A percentile compares a stretch with the other conserved stretches of the same genome.
These are phyloP conservation scores for Xylaria sp. DNA, from an alignment of 2,329 filamentous ascomycete genomes.

Conservation along the genomic window DNA sequence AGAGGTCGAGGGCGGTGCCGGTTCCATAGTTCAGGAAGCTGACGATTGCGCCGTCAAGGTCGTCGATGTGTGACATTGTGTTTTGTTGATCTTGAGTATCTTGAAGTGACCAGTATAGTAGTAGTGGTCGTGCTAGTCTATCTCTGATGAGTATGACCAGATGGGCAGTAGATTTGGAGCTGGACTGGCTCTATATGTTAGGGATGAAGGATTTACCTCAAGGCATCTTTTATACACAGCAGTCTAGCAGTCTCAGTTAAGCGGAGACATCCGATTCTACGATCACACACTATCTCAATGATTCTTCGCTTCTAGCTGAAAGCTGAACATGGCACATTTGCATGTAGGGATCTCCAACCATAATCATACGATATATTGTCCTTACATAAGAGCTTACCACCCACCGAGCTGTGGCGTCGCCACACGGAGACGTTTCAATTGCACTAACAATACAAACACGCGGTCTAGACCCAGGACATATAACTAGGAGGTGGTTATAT, in stretches of 20 bases:
- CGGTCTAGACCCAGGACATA: no score
- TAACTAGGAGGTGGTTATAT: no score
- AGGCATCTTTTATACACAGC: neutral
- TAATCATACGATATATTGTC: neutral
- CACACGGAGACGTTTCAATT: neutral
- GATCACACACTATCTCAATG: neutral
- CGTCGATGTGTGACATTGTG: neutral
- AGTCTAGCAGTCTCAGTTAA: neutral
- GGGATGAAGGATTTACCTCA: neutral
- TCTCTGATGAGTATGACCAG: neutral
- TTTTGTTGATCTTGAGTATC: neutral
- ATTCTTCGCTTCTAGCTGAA: neutral
- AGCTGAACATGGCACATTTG: neutral
- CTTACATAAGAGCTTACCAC: neutral
- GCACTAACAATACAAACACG: neutral
- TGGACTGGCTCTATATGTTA: neutral
- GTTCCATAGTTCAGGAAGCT: conserved; percentile 10
- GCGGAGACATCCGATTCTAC: neutral
- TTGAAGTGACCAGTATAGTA: neutral
- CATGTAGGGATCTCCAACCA: neutral
- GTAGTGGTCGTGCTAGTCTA: neutral
- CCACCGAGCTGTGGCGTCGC: neutral
- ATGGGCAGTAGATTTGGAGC: neutral
- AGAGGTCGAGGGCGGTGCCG: conserved; percentile 1
- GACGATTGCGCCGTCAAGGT: conserved; percentile 9